Conservation (phyloP, 2,329 filamentous ascomycete genomes). For the Hypoxylon sp. region DNA sequence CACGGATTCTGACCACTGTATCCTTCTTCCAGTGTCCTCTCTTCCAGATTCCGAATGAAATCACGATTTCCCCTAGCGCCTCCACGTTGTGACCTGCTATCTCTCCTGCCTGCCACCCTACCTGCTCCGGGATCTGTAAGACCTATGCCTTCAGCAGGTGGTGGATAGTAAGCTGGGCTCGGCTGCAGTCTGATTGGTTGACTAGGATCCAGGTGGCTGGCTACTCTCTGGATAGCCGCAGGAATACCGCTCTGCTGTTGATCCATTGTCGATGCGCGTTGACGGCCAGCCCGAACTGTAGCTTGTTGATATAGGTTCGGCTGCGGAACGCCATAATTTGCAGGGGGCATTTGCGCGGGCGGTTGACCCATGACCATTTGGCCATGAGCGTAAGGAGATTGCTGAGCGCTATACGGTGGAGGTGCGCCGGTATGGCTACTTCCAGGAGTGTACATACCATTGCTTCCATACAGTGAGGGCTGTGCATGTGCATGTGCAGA, state of each 20-base stretch:
- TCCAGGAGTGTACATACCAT: slow-evolving; percentile 81
- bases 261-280: slow-evolving; percentile 96
- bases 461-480: slow-evolving; percentile 85
- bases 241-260: slow-evolving; percentile 94
- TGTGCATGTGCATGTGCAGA: slow-evolving; percentile 63
- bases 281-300: slow-evolving; percentile 82
- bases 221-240: slow-evolving; percentile 91
- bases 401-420: slow-evolving; percentile 84
- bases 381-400: slow-evolving; percentile 77
- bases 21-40: slow-evolving; percentile 92
- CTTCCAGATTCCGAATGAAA: slow-evolving; percentile 95
- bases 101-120: slow-evolving; percentile 76
- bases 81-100: slow-evolving; percentile 77
- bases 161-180: slow-evolving; percentile 96
- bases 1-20: slow-evolving; percentile 76
- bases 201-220: slow-evolving; percentile 94
- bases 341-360: slow-evolving; percentile 75
- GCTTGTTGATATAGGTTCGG: slow-evolving; percentile 80
- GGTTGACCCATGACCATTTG: slow-evolving; percentile 80
- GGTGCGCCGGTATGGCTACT: slow-evolving; percentile 72
- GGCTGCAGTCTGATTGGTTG: slow-evolving; percentile 95
- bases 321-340: slow-evolving; percentile 73
- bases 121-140: slow-evolving; percentile 71
- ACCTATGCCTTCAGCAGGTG: slow-evolving; percentile 85
- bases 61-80: slow-evolving; percentile 77